These are phyloP conservation scores for Thermochaetoides dissita DNA, from an alignment of 2,329 filamentous ascomycete species.

Conservation along the genomic window DNA sequence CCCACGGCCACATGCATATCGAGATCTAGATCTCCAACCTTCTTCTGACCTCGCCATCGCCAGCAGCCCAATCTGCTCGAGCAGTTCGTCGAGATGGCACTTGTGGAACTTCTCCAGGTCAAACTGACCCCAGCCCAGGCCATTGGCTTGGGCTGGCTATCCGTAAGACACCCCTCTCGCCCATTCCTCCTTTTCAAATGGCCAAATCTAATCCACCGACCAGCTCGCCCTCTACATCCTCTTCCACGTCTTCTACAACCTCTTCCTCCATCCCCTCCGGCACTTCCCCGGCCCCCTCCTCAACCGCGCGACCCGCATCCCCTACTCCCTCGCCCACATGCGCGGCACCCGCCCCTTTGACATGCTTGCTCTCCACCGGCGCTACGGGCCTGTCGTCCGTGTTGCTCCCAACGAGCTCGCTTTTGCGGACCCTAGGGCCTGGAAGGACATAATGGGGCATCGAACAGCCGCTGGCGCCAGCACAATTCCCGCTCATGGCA, in stretches of 20 bases:
- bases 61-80: too few species aligned
- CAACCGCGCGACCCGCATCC: slow-evolving; percentile 14
- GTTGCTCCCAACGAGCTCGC: slow-evolving; percentile 33
- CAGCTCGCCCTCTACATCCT: slow-evolving; percentile 8
- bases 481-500: neutral
- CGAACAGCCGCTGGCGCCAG: slow-evolving; percentile 13
- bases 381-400: slow-evolving; percentile 32
- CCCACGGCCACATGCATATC: too few species aligned
- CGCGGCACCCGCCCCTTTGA: slow-evolving; percentile 17
- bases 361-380: slow-evolving; percentile 22
- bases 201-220: neutral
- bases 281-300: slow-evolving; percentile 20
- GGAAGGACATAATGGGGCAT: slow-evolving; percentile 26
- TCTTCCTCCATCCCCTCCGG: slow-evolving; percentile 22
- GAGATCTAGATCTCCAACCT: too few species aligned
- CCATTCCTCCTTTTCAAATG: too few species aligned
- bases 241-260: slow-evolving; percentile 17
- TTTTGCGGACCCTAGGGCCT: slow-evolving; percentile 26
- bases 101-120: too few species aligned
- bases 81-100: too few species aligned
- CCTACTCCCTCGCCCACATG: slow-evolving; percentile 5
- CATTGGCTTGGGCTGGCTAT: too few species aligned
- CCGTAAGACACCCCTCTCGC: too few species aligned
- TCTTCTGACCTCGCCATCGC: too few species aligned
- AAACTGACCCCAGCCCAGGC: too few species aligned